These are phyloP conservation scores for Trametes meyenii DNA, from an alignment of 768 basidiomycete genomes.

Conservation along the genomic window DNA sequence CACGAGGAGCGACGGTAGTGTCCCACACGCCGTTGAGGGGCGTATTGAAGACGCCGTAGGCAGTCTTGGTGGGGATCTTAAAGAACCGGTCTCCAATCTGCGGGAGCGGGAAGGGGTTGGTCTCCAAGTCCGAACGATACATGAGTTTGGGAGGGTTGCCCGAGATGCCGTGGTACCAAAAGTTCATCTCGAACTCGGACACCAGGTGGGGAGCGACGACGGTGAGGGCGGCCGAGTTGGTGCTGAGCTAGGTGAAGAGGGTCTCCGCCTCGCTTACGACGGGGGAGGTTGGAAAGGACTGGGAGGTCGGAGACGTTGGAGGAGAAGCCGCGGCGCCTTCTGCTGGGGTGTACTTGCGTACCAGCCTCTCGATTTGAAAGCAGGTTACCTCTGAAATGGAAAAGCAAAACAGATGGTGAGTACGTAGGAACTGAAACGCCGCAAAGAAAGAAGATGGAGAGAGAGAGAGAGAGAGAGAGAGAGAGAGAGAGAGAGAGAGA, in stretches of 20 bases:
- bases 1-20: slow-evolving; percentile 38
- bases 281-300: neutral
- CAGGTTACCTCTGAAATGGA: slow-evolving; percentile 27
- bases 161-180: slow-evolving; percentile 36
- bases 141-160: slow-evolving; percentile 35
- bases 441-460: no score
- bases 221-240: slow-evolving; percentile 15
- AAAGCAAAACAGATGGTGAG: slow-evolving; percentile 28
- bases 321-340: neutral
- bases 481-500: slow-evolving; percentile 21
- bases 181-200: slow-evolving; percentile 33
- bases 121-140: slow-evolving; percentile 34
- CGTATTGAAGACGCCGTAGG: slow-evolving; percentile 42
- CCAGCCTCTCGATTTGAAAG: no score
- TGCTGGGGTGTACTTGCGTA: neutral
- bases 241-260: slow-evolving; percentile 7
- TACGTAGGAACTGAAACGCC: no score
- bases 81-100: slow-evolving; percentile 21
- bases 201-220: slow-evolving; percentile 24
- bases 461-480: slow-evolving; percentile 24
- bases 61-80: slow-evolving; percentile 41
- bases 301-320: neutral
- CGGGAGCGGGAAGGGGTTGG: slow-evolving; percentile 32
- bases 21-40: slow-evolving; percentile 46
- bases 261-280: slow-evolving; percentile 3